These are phyloP conservation scores for Auriscalpium vulgare DNA, from an alignment of 768 basidiomycete genomes.

Conservation along the genomic window DNA sequence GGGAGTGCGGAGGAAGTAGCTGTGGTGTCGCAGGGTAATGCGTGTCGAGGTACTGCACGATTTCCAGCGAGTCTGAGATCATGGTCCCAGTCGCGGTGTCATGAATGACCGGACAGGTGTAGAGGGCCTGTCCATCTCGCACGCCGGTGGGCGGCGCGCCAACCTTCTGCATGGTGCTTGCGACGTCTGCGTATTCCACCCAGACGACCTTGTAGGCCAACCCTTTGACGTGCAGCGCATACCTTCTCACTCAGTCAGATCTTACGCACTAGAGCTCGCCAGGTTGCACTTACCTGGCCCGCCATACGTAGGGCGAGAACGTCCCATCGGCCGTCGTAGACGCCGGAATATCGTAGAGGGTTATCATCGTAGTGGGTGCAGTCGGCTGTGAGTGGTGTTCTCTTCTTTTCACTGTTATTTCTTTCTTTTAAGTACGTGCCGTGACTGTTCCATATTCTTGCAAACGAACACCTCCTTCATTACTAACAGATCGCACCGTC, in stretches of 20 bases:
- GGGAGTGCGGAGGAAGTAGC: conserved; percentile 7
- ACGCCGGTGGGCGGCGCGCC: not conserved
- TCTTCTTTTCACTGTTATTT: too few species aligned
- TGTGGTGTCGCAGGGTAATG: conserved; percentile 3
- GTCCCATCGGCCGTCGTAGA: not conserved
- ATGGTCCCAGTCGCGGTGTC: conserved; percentile 5
- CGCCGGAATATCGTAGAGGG: not conserved
- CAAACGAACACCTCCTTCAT: too few species aligned
- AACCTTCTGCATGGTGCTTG: not conserved
- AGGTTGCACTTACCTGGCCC: not conserved
- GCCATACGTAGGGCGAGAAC: not conserved
- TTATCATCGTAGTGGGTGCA: not conserved
- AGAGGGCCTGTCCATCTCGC: not conserved
- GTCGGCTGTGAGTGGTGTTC: too few species aligned
- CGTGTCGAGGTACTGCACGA: conserved; percentile 15
- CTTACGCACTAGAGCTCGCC: not conserved
- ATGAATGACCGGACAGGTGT: conserved; percentile 15
- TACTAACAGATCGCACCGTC: too few species aligned
- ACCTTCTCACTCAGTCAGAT: not conserved
- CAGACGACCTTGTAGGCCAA: not conserved
- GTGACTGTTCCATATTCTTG: too few species aligned
- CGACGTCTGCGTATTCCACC: not conserved
- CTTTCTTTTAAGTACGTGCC: too few species aligned
- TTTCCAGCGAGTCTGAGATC: conserved; percentile 13
- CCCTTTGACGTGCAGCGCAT: not conserved